Conservation (phyloP, 495 filamentous ascomycete species). For the Pyronema omphalodes region DNA sequence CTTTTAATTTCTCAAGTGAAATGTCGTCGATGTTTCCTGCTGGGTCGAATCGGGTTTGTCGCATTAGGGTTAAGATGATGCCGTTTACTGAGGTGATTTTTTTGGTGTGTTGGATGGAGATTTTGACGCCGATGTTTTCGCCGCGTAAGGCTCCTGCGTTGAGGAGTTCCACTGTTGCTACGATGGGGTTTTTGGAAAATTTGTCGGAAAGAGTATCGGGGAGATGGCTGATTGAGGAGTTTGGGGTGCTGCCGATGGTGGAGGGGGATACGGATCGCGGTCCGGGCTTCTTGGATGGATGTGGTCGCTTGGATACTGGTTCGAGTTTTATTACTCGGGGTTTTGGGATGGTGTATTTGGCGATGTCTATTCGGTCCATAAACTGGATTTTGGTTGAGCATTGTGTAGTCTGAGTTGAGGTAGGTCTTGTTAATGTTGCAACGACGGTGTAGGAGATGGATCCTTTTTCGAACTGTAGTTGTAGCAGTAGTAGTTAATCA, state of each 20-base stretch:
- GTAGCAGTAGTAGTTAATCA: not conserved
- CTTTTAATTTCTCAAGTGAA: slow-evolving; percentile 32
- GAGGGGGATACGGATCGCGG: slow-evolving; percentile 5
- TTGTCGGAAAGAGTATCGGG: slow-evolving; percentile 1
- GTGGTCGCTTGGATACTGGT: slow-evolving; percentile 32
- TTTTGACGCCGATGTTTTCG: slow-evolving; percentile 59
- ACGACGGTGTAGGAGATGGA: slow-evolving; percentile 81
- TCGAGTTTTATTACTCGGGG: slow-evolving; percentile 68
- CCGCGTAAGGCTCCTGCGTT: slow-evolving; percentile 75
- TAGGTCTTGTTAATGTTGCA: slow-evolving; percentile 76
- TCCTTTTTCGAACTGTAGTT: slow-evolving; percentile 73
- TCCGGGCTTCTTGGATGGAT: slow-evolving; percentile 10
- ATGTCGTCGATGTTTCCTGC: slow-evolving; percentile 34
- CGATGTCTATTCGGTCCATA: slow-evolving; percentile 51
- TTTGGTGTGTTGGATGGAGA: slow-evolving; percentile 70
- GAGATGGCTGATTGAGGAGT: slow-evolving; percentile 12
- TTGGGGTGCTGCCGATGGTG: slow-evolving; percentile 9
- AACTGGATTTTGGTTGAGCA: slow-evolving; percentile 66
- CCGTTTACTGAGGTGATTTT: slow-evolving; percentile 76
- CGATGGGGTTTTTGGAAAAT: slow-evolving; percentile 35
- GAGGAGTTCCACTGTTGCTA: slow-evolving; percentile 63
- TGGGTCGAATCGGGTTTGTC: slow-evolving; percentile 80
- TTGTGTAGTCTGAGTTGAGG: slow-evolving; percentile 60
- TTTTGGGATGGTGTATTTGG: slow-evolving; percentile 36
- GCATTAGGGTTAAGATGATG: slow-evolving; percentile 80